phyloP scores from a whole-genome alignment of 495 filamentous ascomycete genomes.

The Articulospora tetracladia region DNA sequence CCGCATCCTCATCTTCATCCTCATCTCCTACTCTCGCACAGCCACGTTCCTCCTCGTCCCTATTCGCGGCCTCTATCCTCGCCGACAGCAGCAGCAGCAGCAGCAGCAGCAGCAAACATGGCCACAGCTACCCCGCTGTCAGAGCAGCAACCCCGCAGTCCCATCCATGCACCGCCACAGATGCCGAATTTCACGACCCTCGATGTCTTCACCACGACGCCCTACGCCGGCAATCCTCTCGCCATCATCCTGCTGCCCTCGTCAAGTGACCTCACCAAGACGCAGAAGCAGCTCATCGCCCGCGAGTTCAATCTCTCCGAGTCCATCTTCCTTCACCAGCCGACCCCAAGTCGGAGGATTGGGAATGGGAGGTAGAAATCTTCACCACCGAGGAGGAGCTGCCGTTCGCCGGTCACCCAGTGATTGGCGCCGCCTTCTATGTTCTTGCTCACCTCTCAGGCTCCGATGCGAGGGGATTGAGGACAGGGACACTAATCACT shows the following conservation, averaged over 20 bases:
- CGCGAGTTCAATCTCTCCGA: constrained; percentile 83
- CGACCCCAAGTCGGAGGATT: neutral
- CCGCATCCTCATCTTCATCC: too few species aligned
- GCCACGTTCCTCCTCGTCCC: too few species aligned
- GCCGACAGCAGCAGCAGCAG: too few species aligned
- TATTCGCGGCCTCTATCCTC: too few species aligned
- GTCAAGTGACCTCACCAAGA: constrained; percentile 29
- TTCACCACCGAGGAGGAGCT: constrained; percentile 61
- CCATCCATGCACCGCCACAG: neutral
- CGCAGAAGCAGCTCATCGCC: constrained; percentile 61
- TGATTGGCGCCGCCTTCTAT: constrained; percentile 64
- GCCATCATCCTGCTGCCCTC: constrained; percentile 55
- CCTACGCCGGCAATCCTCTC: constrained; percentile 65
- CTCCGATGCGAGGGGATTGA: constrained; percentile 13
- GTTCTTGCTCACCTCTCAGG: constrained; percentile 24
- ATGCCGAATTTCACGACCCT: constrained; percentile 51
- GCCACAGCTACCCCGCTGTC: neutral
- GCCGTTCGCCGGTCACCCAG: constrained; percentile 76
- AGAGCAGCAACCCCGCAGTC: neutral
- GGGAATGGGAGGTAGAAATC: constrained; percentile 57
- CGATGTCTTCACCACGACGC: constrained; percentile 62
- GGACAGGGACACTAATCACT: constrained; percentile 35
- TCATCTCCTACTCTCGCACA: too few species aligned
- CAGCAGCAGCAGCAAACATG: too few species aligned
- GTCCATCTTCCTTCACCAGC: constrained; percentile 70